Percentiles rank a stretch among this genome's conserved stretches.
These are phyloP conservation scores for Didymella arachidicola DNA, from an alignment of 2,329 filamentous ascomycete genomes.

Conservation along the genomic window DNA sequence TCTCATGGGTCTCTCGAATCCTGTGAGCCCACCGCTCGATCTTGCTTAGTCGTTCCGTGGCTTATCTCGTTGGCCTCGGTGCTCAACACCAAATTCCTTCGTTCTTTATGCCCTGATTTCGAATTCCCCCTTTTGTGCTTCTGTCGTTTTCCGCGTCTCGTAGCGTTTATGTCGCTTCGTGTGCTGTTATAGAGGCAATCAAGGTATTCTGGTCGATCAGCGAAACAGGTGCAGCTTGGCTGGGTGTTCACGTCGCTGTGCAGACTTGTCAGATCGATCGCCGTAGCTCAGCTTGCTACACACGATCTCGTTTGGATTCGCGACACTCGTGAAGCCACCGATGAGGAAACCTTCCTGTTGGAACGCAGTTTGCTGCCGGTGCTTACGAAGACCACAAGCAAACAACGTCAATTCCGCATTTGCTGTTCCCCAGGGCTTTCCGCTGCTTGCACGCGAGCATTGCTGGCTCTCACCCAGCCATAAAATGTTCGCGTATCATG, in stretches of 20 bases:
- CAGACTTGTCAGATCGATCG: neutral
- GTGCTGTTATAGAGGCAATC: neutral
- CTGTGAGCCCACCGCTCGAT: neutral
- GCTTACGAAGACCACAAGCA: neutral
- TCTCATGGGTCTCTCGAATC: neutral
- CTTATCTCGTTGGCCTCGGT: neutral
- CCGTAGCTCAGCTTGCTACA: neutral
- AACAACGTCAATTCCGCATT: neutral
- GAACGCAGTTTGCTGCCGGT: conserved; percentile 7
- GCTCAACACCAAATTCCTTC: neutral
- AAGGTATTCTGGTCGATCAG: neutral
- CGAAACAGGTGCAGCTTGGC: neutral
- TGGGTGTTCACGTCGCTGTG: neutral
- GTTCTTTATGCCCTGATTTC: neutral
- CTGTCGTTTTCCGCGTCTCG: neutral
- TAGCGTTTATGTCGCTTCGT: neutral
- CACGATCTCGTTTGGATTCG: neutral
- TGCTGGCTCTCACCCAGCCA: conserved; percentile 3
- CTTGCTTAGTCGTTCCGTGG: neutral
- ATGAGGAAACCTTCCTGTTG: neutral
- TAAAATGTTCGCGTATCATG: conserved; percentile 1
- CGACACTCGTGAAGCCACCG: neutral
- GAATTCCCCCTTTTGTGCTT: neutral
- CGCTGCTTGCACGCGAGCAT: neutral
- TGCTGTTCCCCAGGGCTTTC: neutral